Base-by-base conservation (phyloP, 2,329 filamentous ascomycete genomes). In the Cordyceps javanica region DNA sequence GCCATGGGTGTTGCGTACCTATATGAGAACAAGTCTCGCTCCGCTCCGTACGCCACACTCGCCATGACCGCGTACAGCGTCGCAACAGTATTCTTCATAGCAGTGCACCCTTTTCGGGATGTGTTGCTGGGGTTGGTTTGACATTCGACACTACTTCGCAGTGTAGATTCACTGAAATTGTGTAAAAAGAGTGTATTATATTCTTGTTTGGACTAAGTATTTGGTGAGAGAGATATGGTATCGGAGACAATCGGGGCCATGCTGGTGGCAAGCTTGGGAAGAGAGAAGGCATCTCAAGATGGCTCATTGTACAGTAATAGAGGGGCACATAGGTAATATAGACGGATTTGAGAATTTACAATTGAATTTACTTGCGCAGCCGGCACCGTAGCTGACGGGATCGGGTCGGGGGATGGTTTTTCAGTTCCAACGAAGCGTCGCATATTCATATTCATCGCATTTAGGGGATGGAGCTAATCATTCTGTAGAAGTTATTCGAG, bases 1-100 rank as follows among this genome's bases (percentile, higher is more conserved):
- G 82, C 82, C 3, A 82, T 85, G 80, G 82, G 82, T 2, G 81
- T 82, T 0, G 75, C 81, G 0, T 80, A 82, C 59, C 70, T 84
- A 14, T 82, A 83, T 57, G 80, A 83, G 66, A 74, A 73, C 8
- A 72, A 72, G 55, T 82, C 77, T 61, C 74, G 72, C 1, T 78
- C 81, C 3, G 79, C 80, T 2, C 80, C 81, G 0, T 83, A 83
- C 62, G 78, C 81, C 2, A 79, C 78, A 2, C 67, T 85, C 16
- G 75, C 80, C 1, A 83, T 83, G 82, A 82, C 80, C 7, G 69
- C 80, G 5, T 80, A 83, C 62, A 81, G 82, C 0, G 73, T 81
- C 39, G 76, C 78, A 70, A 82, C 79, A 1, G 81, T 85, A 0
- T 73, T 79, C 2, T 76, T 83, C 42, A 78, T 78, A 0, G 77